Percentiles rank a stretch among this genome's conserved stretches.
These are phyloP conservation scores for Massarina eburnea DNA, from an alignment of 2,329 filamentous ascomycete species.

Conservation along the genomic window DNA sequence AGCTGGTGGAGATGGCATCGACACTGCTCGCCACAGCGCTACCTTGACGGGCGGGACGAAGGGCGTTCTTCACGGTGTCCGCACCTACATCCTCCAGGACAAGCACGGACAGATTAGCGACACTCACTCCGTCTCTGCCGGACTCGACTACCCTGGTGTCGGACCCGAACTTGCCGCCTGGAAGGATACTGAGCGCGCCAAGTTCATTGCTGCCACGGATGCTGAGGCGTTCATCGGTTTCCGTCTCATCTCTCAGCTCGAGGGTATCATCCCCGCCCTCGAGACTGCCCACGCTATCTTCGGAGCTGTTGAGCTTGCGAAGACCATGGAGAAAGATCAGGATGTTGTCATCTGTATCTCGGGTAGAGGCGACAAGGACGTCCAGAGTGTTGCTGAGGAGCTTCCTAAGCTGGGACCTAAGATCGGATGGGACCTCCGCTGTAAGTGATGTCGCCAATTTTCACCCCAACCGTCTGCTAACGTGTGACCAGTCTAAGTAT, in stretches of 20 bases:
- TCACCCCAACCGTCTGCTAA: constrained; percentile 17
- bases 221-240: constrained; percentile 88
- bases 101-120: constrained; percentile 89
- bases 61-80: constrained; percentile 92
- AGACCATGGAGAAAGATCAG: constrained; percentile 84
- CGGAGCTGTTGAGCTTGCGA: constrained; percentile 85
- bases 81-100: constrained; percentile 94
- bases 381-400: constrained; percentile 96
- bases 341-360: constrained; percentile 93
- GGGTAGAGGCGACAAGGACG: constrained; percentile 95
- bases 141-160: constrained; percentile 95
- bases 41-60: constrained; percentile 84
- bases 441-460: constrained; percentile 22
- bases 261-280: constrained; percentile 95
- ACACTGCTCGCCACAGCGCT: constrained; percentile 82
- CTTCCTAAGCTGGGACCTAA: constrained; percentile 82
- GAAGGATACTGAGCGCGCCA: constrained; percentile 87
- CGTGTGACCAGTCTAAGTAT: constrained; percentile 23
- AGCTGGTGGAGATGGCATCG: constrained; percentile 88
- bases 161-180: constrained; percentile 88
- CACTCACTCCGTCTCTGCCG: constrained; percentile 94
- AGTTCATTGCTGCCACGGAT: constrained; percentile 89
- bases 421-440: constrained; percentile 74
- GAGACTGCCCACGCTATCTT: constrained; percentile 93
- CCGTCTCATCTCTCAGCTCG: constrained; percentile 78